These are phyloP conservation scores for Termitomyces sp. DNA, from an alignment of 768 basidiomycete species.

Conservation along the genomic window DNA sequence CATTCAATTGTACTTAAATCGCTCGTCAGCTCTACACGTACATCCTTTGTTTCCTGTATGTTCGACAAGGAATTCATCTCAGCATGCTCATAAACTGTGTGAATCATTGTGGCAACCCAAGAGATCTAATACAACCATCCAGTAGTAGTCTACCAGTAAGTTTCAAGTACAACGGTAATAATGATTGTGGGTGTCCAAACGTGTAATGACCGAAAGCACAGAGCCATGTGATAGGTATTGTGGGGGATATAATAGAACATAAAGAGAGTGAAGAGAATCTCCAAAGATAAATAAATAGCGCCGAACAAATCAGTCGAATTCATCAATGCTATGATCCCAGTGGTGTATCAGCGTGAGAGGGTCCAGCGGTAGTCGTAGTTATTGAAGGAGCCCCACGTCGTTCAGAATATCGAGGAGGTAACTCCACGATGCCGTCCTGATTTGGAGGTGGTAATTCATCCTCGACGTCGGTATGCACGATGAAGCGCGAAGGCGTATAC, in stretches of 20 bases:
- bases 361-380: background rate
- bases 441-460: constrained; percentile 44
- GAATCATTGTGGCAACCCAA: background rate
- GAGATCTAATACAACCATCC: constrained; percentile 13
- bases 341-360: background rate
- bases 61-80: background rate
- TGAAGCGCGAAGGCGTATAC: constrained; percentile 51
- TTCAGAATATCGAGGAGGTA: constrained; percentile 74
- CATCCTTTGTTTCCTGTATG: constrained; percentile 1
- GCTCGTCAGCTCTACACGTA: background rate
- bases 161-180: constrained; percentile 11
- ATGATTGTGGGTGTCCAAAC: background rate
- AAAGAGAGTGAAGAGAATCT: constrained; percentile 1
- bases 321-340: constrained; percentile 3
- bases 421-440: constrained; percentile 59
- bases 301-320: background rate
- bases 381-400: constrained; percentile 30
- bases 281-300: constrained; percentile 5
- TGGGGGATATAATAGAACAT: constrained; percentile 11
- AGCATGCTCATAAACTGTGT: background rate
- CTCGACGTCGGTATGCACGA: constrained; percentile 70
- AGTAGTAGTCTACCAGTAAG: constrained; percentile 6
- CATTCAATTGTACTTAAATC: constrained; percentile 8
- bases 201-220: constrained; percentile 8
- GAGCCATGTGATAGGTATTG: constrained; percentile 7